These are phyloP conservation scores for Botrytis cinerea DNA, from an alignment of 2,329 filamentous ascomycete species.

Conservation along the genomic window DNA sequence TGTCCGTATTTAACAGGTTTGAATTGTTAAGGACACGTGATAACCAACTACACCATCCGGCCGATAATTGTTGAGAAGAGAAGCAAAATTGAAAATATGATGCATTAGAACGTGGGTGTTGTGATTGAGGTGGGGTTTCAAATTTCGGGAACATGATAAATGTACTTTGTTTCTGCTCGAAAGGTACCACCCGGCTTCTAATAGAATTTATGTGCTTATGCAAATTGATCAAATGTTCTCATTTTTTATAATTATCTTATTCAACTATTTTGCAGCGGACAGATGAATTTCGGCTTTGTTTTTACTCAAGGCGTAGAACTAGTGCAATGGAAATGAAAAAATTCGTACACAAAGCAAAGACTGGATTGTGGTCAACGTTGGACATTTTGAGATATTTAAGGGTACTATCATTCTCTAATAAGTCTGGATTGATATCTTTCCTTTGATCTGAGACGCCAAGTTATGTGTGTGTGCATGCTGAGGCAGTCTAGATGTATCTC, in stretches of 20 bases:
- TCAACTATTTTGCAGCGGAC: neutral
- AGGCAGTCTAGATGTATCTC: neutral
- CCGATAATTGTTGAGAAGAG: fast-evolving
- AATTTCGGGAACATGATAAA: neutral
- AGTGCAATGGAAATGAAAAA: neutral
- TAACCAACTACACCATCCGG: slow-evolving; percentile 24
- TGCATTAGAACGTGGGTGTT: fast-evolving
- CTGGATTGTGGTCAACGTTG: neutral
- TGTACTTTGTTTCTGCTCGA: neutral
- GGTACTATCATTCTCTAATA: neutral
- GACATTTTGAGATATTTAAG: neutral
- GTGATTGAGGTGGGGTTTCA: neutral
- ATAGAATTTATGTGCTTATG: neutral
- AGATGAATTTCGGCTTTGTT: neutral
- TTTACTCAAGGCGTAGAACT: neutral
- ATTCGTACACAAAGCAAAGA: neutral
- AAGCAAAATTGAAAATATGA: fast-evolving
- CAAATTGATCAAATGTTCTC: neutral
- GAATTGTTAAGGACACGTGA: slow-evolving; percentile 17
- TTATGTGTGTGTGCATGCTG: neutral
- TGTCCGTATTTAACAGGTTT: slow-evolving; percentile 1
- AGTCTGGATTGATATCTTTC: neutral
- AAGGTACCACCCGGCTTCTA: neutral
- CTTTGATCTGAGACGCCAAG: neutral
- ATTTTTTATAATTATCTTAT: neutral